Conservation (phyloP, 169 alveolate genomes). For the Plasmodium vivax region DNA sequence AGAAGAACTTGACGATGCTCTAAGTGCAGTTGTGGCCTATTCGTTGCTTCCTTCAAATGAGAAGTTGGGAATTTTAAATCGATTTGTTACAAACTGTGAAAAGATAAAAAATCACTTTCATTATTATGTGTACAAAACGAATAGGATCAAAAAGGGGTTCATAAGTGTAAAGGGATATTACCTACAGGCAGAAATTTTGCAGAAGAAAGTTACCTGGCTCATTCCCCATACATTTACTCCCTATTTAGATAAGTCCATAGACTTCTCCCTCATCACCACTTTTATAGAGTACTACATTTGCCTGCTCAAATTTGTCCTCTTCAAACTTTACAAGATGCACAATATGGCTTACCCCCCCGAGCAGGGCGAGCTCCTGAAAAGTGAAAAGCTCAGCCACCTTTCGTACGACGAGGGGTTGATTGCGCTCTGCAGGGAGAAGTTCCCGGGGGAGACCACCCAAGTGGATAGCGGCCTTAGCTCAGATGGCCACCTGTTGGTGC, state of each 20-base stretch:
- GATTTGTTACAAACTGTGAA: neutral
- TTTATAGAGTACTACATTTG: conserved; percentile 95
- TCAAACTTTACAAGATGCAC: conserved; percentile 91
- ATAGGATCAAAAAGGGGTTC: conserved; percentile 89
- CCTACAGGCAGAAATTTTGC: conserved; percentile 95
- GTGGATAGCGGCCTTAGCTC: neutral
- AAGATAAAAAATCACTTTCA: conserved; percentile 33
- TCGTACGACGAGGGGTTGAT: conserved; percentile 3
- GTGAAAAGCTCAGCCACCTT: conserved; percentile 33
- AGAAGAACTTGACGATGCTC: conserved; percentile 98
- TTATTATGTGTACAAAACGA: conserved; percentile 21
- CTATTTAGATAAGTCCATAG: conserved; percentile 25
- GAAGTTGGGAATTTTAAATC: neutral
- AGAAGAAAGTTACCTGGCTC: conserved; percentile 96
- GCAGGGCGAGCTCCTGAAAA: conserved; percentile 5
- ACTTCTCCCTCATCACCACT: conserved; percentile 89
- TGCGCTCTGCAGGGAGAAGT: neutral
- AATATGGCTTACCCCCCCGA: conserved; percentile 89
- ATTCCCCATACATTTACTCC: conserved; percentile 97
- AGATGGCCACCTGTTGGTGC: neutral
- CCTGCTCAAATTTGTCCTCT: conserved; percentile 92
- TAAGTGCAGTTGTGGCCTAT: conserved; percentile 92
- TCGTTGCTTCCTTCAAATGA: conserved; percentile 15
- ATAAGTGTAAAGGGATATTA: conserved; percentile 98
- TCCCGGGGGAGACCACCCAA: neutral